Evolutionary conservation across 148 eudicot genomes (phyloP), one percentile per base, ranked within the genome.

Genomic region (Fagopyrum homotropicum): DNA sequence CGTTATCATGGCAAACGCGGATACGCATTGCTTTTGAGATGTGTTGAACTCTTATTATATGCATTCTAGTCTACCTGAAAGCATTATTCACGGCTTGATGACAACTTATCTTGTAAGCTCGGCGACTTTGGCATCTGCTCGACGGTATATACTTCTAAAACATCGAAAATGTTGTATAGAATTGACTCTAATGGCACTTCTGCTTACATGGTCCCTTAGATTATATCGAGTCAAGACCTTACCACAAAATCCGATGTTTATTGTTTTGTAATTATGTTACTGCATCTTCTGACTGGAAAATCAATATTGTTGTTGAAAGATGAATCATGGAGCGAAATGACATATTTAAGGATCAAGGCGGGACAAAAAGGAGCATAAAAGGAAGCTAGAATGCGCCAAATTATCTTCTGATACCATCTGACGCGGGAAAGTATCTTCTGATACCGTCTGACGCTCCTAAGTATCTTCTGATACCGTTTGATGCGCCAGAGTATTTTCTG

Each of bases 1-100:
- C 98, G 4, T 80, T 94, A 44, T 79, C 97, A 45, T 91, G 96
- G 97, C 91, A 90, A 86, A 82, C 89, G 17, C 82, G 98, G 57
- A 85, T 94, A 60, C 90, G 85, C 22, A 86, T 94, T 63, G 93
- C 97, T 30, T 79, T 93, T 0, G 98, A 94, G 80, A 75, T 94
- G 15, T 94, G 98, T 75, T 88, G 89, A 1, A 88, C 77, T 68
- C 96, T 94, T 75, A 77, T 91, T 94, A 85, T 79, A 86, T 91
- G n/a, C 98, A 91, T 77, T 90, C 96, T 19, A 77, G 85, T 75
- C 78, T 59, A 45, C 93, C 98, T 52, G 75, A 76, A 56, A 74
- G 82, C 77, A 73, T 92, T 5, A 68, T 90, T 10, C 97, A 90
- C 12, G 97, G 96, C 92, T 91, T 2, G 96, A 94, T 73, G 73